Evolutionary conservation across 140 eudicot genomes (phyloP), one percentile per base, ranked within the genome.

Genomic region (Bidens hawaiensis): DNA sequence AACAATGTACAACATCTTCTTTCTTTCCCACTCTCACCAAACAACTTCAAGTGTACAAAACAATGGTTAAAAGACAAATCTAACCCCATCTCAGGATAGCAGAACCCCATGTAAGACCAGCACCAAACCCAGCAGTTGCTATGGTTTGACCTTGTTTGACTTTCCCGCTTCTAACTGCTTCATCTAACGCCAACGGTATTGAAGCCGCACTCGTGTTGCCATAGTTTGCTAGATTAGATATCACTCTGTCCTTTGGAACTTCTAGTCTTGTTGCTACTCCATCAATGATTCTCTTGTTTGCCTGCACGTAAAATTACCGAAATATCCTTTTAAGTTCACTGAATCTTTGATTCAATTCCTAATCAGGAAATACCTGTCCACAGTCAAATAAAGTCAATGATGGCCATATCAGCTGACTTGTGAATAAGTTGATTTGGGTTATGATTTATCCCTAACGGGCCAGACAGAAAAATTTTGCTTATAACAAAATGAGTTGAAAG

Each of bases 141-240:
- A 93, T 82, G 51, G 84, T 81, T 68, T 93, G 83, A 45, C 99
- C 99, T 16, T 83, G 68, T 62, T 82, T 61, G 28, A 93, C 99
- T 70, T 85, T 81, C 75, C 99, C 99, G 31, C 97, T 73, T 56
- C 99, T 77, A 18, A 93, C 94, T 5, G 99, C 96, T 76, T 93
- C 99, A 43, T 88, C 99, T 75, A 93, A 73, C 2, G 96, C 99
- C 73, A 93, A 73, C 0, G 96, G 95, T 49, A 93, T 93, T 4
- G 96, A 88, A 36, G 99, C 99, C 6, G 97, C 95, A 69, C 97
- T 88, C 1, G 99, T 93, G 70, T 93, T 93, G 0, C 97, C 99
- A 41, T 93, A 88, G 36, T 88, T 81, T 26, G 89, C 95, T 36
- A 93, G 62, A 55, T 93, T 93, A 2, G 96, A 88, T 72, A 93